A percentile compares a stretch with the other conserved stretches of the same genome.
These are phyloP conservation scores for Trypanosomatidae sp. DNA, from an alignment of 208 protist species.

Conservation along the genomic window DNA sequence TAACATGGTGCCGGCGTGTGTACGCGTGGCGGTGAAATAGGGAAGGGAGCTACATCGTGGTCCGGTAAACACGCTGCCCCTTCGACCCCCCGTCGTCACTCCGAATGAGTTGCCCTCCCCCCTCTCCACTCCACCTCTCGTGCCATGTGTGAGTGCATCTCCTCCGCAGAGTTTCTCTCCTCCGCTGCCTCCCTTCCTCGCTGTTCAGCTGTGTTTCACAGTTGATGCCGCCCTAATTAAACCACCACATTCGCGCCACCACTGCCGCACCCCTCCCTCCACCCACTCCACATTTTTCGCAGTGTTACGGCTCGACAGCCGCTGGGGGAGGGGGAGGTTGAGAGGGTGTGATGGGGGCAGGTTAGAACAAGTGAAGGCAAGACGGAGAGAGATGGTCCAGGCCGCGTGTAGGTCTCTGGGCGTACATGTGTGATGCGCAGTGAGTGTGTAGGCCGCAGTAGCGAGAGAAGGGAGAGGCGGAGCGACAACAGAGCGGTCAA, in stretches of 20 bases:
- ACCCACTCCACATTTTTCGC: neutral
- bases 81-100: neutral
- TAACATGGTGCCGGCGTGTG: neutral
- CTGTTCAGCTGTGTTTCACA: no score
- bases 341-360: no score
- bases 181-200: neutral
- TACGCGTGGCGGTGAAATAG: neutral
- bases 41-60: neutral
- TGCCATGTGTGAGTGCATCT: neutral
- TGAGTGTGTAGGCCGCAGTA: neutral
- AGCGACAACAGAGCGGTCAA: neutral
- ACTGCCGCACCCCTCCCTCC: neutral
- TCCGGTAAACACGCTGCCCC: neutral
- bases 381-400: no score
- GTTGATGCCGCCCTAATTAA: neutral
- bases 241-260: neutral
- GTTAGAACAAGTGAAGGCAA: no score
- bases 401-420: no score
- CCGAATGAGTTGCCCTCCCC: neutral
- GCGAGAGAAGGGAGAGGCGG: neutral
- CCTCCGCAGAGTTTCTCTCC: neutral
- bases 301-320: neutral
- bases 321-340: neutral
- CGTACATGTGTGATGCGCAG: no score
- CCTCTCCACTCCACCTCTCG: neutral